Evolutionary conservation across 768 basidiomycete species (phyloP), one percentile per base, ranked within the genome.

Genomic region (Serendipita sp.): DNA sequence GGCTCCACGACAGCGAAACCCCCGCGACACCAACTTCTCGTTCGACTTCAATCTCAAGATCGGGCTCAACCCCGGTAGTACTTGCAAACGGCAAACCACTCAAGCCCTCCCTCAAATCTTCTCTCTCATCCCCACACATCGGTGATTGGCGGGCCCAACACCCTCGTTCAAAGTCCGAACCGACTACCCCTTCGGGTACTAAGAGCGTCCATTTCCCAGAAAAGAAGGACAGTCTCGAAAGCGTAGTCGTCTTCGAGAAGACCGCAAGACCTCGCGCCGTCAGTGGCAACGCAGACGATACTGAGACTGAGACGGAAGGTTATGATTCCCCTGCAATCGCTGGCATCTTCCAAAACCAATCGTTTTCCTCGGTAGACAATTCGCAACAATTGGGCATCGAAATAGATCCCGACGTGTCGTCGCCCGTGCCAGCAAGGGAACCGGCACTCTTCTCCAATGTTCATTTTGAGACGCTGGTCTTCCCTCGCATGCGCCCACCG

Each of bases 121-220:
- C 64, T 3, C 20, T 44, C 16, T 64, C 63, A 45, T 44, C 63
- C 2, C 65, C 65, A 20, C 63, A 64, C 34, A 48, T 66, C 30
- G 33, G 26, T 34, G 53, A 58, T 58, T 58, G 53, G 53, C 53
- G 53, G 17, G 20, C 53, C 17, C 53, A 58, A 31, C 53, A 58
- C 26, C 53, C 53, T n/a, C 53, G 53, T 34, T 58, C 71, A 0
- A 71, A 72, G 44, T 74, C 73, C 14, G 70, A 69, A 26, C 76
- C 76, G 0, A 66, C 72, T 3, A 76, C 76, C 17, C 76, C 76
- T 0, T 65, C 65, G 9, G 68, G 68, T 53, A 74, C 75, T 3
- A 78, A 78, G 64, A 74, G 72, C 63, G 77, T 78, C 13, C 77
- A 78, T 68, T 78, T 78, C 61, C 62, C 62, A 14, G 51, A 53